Evolutionary conservation across 2,329 filamentous ascomycete species (phyloP), one percentile per base, ranked within the genome.

Genomic region (Dothideomycetes sp.): DNA sequence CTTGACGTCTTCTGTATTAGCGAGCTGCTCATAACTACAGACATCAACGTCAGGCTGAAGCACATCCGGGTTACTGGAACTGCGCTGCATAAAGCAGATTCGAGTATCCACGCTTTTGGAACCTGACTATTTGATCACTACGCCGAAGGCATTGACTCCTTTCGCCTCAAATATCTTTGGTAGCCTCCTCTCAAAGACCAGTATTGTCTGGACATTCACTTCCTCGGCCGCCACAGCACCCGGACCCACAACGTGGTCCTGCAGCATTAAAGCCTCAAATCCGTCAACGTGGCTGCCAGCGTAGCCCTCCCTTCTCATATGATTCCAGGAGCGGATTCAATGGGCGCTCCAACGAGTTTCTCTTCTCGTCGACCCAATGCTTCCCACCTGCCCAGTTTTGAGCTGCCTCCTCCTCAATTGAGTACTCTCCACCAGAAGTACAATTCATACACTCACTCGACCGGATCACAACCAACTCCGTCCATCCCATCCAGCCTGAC

Each of bases 291-390:
- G 76, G 75, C 75, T 67, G 69, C 75, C 58, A 71, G 74, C 53
- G 71, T 76, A 56, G 68, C 73, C 53, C 72, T 70, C 54, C 69
- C 71, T 58, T 64, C 70, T 57, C 73, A 71, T 59, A 80, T 80
- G 75, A 71, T 75, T 64, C 66, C 73, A 58, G 69, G 70, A 57
- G 63, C 75, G 56, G 74, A 79, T 60, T 65, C 67, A 59, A 71
- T 80, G 65, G 70, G 70, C 60, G 67, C 70, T 53, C 70, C 74
- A 52, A 69, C 73, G 57, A 82, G 80, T 65, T 78, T 87, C 58
- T 76, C 79, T 51, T 72, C 79, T 60, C 75, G 82, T 54, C 76
- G 82, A 61, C 75, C 78, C 55, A 80, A 80, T 55, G 77, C 81
- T 47, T 76, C 74, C 44, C 73, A 74, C 52, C 71, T 87, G 47